These are phyloP conservation scores for Prunus mongolica DNA, from an alignment of 306 rosid species.

Conservation along the genomic window DNA sequence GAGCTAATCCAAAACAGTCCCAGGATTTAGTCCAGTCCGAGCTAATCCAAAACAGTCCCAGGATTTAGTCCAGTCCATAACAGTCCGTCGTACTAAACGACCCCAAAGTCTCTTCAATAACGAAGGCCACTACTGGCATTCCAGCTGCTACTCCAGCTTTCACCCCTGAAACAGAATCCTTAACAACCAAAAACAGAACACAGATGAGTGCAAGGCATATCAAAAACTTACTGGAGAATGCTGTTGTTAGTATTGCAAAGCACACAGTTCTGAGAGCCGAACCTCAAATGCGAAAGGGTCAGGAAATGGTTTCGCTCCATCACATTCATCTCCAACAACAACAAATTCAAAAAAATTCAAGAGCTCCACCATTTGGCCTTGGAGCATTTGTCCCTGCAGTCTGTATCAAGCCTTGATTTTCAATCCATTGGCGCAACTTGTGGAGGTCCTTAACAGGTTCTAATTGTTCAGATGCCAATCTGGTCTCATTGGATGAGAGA, in stretches of 20 bases:
- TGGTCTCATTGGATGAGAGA: neutral
- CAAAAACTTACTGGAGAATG: neutral
- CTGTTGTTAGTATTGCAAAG: neutral
- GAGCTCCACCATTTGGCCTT: constrained; percentile 37
- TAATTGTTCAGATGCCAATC: constrained; percentile 31
- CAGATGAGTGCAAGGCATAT: neutral
- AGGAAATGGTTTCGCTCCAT: constrained; percentile 40
- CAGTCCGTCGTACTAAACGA: too few relatives aligned
- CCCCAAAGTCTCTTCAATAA: constrained; percentile 26
- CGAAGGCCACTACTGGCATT: constrained; percentile 40
- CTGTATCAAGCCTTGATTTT: constrained; percentile 28
- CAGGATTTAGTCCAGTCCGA: too few relatives aligned
- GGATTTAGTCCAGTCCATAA: too few relatives aligned
- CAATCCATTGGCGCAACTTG: constrained; percentile 35
- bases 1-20: too few relatives aligned
- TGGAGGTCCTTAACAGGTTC: constrained; percentile 30
- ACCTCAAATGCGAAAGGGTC: constrained; percentile 48
- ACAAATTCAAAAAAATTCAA: constrained; percentile 29
- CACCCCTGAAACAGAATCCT: constrained; percentile 40
- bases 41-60: too few relatives aligned
- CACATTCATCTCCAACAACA: constrained; percentile 37
- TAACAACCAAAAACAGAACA: neutral
- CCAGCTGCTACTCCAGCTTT: constrained; percentile 47
- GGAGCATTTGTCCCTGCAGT: constrained; percentile 44
- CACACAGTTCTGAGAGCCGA: neutral